Base-by-base conservation (phyloP, 1,139 yeast species). In the Yamadazyma sp. region DNA sequence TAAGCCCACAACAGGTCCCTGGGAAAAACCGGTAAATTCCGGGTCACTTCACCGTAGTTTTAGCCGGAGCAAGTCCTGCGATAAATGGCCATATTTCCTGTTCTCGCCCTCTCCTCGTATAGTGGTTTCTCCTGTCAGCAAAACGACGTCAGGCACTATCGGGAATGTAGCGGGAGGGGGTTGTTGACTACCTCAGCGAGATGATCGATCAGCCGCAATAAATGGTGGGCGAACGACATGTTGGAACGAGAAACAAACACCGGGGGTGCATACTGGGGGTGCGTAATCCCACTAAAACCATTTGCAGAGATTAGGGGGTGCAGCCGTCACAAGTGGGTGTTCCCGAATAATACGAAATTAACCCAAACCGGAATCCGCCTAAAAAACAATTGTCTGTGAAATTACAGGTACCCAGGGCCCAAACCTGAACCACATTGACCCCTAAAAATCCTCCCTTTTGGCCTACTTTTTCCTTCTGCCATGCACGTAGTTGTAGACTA, bases 171-270 rank as follows among this genome's bases (percentile, higher is more conserved):
- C 22, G 22, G 22, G 22, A 20, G 22, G 22, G 27, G 6, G 27
- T 24, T n/a, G 27, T 24, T 24, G 27, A n/a, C 14, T 24, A 24
- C 27, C 6, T 7, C 14, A 7, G n/a, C 5, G 17, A 9, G 9
- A 27, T 15, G 17, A 27, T 27, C 30, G 30, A 28, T 28, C 31
- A 28, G 31, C 31, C 31, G 31, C 31, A 28, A 28, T 28, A 12
- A n/a, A 5, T 17, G 30, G 30, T 10, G 16, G 16, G 17, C 5
- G 17, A 16, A 27, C 30, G 16, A 27, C 17, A 5, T 7, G 16
- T 10, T 5, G 5, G 30, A 4, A n/a, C 30, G n/a, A 7, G 6
- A 27, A 12, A 27, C 30, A 17, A 14, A 28, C 16, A 28, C 29
- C 6, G 20, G 31, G 31, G 31, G 31, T 28, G 31, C 11, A 28